phyloP scores from a whole-genome alignment of 164 flowering plant species.

The Vitis labrusca region DNA sequence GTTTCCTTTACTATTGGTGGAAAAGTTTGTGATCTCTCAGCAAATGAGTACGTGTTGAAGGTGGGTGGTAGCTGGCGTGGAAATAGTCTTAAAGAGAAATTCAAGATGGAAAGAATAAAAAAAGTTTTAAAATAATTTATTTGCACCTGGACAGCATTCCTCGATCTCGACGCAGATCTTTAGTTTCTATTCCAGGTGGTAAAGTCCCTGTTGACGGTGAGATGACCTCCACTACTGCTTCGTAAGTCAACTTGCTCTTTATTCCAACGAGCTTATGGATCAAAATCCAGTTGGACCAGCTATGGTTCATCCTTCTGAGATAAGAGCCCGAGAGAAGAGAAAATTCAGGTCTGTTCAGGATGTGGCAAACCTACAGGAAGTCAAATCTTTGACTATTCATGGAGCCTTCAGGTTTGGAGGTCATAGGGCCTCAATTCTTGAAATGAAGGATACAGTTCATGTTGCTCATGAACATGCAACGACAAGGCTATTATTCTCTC shows the following conservation, averaged over 20 bases:
- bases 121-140: conserved; percentile 55
- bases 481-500: too few species aligned
- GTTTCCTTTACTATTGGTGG: conserved; percentile 81
- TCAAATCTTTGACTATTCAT: too few species aligned
- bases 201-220: conserved; percentile 39
- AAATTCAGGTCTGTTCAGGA: too few species aligned
- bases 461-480: too few species aligned
- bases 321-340: too few species aligned
- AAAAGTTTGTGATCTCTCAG: conserved; percentile 58
- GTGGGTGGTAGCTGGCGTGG: conserved; percentile 72
- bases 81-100: conserved; percentile 51
- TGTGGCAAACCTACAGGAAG: too few species aligned
- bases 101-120: conserved; percentile 45
- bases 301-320: conserved; percentile 52
- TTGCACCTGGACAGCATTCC: conserved; percentile 49
- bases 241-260: conserved; percentile 59
- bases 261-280: conserved; percentile 36
- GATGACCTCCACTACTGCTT: conserved; percentile 51
- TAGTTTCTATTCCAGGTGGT: conserved; percentile 45
- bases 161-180: conserved; percentile 46
- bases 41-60: conserved; percentile 56
- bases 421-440: too few species aligned
- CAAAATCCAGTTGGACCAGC: conserved; percentile 59
- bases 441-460: too few species aligned
- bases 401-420: too few species aligned